Conservation (phyloP, 495 filamentous ascomycete species). For the Bombardia bombarda region DNA sequence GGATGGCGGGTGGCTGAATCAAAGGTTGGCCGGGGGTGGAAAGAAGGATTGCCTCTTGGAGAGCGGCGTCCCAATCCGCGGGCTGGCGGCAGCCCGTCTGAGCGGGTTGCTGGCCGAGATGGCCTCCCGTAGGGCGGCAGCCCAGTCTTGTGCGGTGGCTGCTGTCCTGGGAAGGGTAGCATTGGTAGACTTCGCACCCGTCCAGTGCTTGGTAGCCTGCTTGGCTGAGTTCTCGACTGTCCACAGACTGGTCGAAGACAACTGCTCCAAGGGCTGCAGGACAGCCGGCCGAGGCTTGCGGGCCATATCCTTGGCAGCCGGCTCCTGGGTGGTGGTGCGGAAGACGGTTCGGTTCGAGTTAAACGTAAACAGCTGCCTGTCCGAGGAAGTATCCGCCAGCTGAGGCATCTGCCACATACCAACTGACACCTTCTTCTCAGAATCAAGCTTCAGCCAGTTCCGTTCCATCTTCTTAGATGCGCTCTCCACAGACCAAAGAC, state of each 20-base stretch:
- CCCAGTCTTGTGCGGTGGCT: too few relatives aligned
- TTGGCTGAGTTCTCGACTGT: conserved; percentile 1
- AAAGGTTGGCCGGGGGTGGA: conserved; percentile 9
- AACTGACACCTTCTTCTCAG: background rate
- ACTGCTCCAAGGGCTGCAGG: conserved; percentile 17
- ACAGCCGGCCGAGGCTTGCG: conserved; percentile 16
- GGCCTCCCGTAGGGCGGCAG: conserved; percentile 7
- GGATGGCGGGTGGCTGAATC: conserved; percentile 28
- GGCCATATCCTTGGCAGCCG: conserved; percentile 25
- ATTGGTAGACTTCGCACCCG: conserved; percentile 1
- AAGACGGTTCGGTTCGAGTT: conserved; percentile 12
- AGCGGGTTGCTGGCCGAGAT: conserved; percentile 4
- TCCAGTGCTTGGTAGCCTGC: conserved; percentile 22
- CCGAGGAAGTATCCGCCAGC: too few relatives aligned
- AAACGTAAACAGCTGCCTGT: conserved; percentile 17
- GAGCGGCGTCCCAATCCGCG: conserved; percentile 27
- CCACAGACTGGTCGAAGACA: conserved; percentile 29
- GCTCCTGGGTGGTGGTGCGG: conserved; percentile 26
- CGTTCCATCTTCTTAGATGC: conserved; percentile 6
- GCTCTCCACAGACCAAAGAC: conserved; percentile 21
- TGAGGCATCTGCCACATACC: background rate
- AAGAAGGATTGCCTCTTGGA: conserved; percentile 22
- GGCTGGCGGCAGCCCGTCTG: conserved; percentile 9
- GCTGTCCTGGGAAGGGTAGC: conserved; percentile 3
- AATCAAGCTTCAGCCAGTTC: conserved; percentile 30